These are phyloP conservation scores for Coniella vitis DNA, from an alignment of 2,329 filamentous ascomycete genomes.

Conservation along the genomic window DNA sequence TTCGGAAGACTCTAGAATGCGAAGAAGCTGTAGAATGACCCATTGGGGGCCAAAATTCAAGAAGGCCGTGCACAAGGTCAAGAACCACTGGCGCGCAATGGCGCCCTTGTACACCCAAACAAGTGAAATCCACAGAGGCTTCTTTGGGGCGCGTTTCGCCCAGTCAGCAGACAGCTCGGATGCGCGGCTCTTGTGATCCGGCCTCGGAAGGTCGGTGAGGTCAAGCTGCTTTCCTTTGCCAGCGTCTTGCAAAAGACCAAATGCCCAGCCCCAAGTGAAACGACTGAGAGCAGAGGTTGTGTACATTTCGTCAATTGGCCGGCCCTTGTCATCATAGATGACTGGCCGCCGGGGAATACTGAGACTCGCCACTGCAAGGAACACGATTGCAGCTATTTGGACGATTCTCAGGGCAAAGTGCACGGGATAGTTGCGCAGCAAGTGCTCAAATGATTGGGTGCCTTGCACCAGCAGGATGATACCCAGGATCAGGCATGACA, in stretches of 20 bases:
- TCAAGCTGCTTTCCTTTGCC: slow-evolving; percentile 53
- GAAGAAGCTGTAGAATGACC: slow-evolving; percentile 59
- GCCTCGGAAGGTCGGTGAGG: slow-evolving; percentile 53
- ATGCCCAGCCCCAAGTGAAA: slow-evolving; percentile 61
- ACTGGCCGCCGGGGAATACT: slow-evolving; percentile 61
- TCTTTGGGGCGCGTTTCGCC: slow-evolving; percentile 38
- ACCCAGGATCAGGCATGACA: slow-evolving; percentile 40
- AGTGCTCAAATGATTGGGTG: slow-evolving; percentile 29
- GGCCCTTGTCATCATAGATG: slow-evolving; percentile 49
- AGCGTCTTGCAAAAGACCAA: slow-evolving; percentile 46
- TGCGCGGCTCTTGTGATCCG: slow-evolving; percentile 48
- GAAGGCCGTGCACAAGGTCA: slow-evolving; percentile 48
- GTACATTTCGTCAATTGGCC: slow-evolving; percentile 56
- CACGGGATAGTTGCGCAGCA: slow-evolving; percentile 25
- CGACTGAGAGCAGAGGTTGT: slow-evolving; percentile 54
- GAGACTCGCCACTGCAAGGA: slow-evolving; percentile 41
- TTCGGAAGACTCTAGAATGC: slow-evolving; percentile 51
- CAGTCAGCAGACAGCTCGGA: slow-evolving; percentile 44
- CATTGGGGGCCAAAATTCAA: slow-evolving; percentile 66
- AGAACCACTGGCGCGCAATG: slow-evolving; percentile 51
- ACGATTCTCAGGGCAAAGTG: slow-evolving; percentile 40
- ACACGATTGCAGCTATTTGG: slow-evolving; percentile 39
- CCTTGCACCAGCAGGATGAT: slow-evolving; percentile 39
- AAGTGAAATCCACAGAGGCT: slow-evolving; percentile 54
- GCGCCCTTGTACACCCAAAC: slow-evolving; percentile 48